Percentiles rank a stretch among this genome's conserved stretches.
Conservation (phyloP, 305 asterid species). For the Withania somnifera region DNA sequence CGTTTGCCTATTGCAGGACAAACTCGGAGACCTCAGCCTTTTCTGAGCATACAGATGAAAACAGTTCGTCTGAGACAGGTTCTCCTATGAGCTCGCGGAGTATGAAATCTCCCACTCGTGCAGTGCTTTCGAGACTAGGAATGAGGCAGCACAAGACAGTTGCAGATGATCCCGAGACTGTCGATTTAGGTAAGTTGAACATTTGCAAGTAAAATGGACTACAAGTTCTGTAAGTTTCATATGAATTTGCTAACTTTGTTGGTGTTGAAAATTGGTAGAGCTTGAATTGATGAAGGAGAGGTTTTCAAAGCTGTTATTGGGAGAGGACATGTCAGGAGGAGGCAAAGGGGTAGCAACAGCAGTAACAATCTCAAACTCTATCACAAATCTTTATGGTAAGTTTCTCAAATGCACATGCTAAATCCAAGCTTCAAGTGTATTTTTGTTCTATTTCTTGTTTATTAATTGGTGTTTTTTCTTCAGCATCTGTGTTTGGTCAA, state of each 20-base stretch:
- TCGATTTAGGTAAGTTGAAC: slow-evolving; percentile 22
- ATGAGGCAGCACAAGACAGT: slow-evolving; percentile 42
- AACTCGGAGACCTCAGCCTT: slow-evolving; percentile 60
- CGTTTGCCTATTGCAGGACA: slow-evolving; percentile 60
- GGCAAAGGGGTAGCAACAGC: slow-evolving; percentile 82
- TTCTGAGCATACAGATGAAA: slow-evolving; percentile 59
- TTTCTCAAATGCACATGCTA: neutral
- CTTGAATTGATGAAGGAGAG: slow-evolving; percentile 86
- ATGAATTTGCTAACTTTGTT: neutral
- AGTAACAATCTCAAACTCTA: slow-evolving; percentile 72
- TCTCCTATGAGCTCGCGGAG: slow-evolving; percentile 64
- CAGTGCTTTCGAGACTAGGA: slow-evolving; percentile 49
- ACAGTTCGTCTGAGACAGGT: slow-evolving; percentile 39
- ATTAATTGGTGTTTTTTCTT: neutral
- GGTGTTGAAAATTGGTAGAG: slow-evolving; percentile 27
- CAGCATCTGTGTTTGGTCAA: slow-evolving; percentile 78
- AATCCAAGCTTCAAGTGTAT: neutral
- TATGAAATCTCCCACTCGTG: slow-evolving; percentile 55
- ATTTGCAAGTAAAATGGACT: neutral
- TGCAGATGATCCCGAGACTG: slow-evolving; percentile 28
- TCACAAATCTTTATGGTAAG: slow-evolving; percentile 81
- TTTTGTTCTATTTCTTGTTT: neutral
- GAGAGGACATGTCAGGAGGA: slow-evolving; percentile 89
- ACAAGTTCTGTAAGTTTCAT: neutral
- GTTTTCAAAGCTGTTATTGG: slow-evolving; percentile 64